Conservation (phyloP, 2,329 filamentous ascomycete species). For the Hypoxylon sp. region DNA sequence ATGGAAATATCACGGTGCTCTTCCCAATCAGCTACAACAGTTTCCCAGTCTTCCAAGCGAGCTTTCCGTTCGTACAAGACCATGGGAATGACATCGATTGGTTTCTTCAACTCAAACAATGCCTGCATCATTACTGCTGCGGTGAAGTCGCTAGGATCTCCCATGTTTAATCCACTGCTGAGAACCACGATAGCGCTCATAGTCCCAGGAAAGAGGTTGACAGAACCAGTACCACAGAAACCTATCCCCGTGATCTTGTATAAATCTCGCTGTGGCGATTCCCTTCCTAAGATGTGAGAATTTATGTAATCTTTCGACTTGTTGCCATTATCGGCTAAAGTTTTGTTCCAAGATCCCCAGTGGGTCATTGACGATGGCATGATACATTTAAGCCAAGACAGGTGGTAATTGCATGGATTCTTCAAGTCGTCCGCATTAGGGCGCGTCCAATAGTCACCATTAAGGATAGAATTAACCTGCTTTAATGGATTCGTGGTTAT, state of each 20-base stretch:
- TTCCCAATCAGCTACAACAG: neutral
- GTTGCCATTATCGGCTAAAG: constrained; percentile 3
- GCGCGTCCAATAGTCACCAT: constrained; percentile 2
- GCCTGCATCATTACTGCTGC: constrained; percentile 7
- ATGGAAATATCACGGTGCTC: neutral
- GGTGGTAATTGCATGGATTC: neutral
- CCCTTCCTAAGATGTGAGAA: constrained; percentile 5
- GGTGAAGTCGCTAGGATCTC: constrained; percentile 9
- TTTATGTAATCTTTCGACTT: neutral
- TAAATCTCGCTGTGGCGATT: neutral
- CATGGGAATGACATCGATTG: neutral
- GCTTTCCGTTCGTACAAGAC: neutral
- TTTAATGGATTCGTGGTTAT: neutral
- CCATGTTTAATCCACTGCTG: constrained; percentile 6
- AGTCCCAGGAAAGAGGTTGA: constrained; percentile 4
- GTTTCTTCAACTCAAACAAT: constrained; percentile 3
- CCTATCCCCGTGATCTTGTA: constrained; percentile 12
- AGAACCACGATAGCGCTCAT: constrained; percentile 13
- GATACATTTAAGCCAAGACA: constrained; percentile 9
- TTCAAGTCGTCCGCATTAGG: neutral
- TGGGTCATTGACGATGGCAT: constrained; percentile 14
- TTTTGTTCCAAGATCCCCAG: constrained; percentile 11
- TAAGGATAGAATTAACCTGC: constrained; percentile 8
- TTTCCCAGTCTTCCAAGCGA: neutral
- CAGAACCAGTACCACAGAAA: constrained; percentile 5